Percentiles rank a stretch among this genome's conserved stretches.
Evolutionary conservation across 768 basidiomycete species (phyloP).

Genomic region (Cyathus striatus): DNA sequence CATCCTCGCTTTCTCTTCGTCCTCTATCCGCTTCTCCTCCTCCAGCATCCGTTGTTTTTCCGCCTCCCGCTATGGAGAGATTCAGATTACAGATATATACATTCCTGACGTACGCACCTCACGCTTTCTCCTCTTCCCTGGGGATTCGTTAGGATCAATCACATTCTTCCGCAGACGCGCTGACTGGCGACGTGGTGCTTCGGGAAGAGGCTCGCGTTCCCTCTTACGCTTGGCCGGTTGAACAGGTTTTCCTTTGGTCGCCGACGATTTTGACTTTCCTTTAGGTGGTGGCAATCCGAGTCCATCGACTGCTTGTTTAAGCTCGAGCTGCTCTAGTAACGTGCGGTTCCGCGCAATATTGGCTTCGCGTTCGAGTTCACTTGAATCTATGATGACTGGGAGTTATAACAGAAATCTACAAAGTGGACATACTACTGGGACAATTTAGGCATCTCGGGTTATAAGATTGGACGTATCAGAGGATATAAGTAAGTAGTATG

Average conservation of each 20-base stretch:
- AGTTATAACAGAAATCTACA: too few relatives aligned
- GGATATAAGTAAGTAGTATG: too few relatives aligned
- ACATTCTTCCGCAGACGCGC: constrained; percentile 48
- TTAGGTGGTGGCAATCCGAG: constrained; percentile 41
- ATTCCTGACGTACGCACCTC: constrained; percentile 37
- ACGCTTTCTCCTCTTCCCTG: constrained; percentile 58
- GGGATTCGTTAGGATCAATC: constrained; percentile 59
- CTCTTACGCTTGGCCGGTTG: constrained; percentile 52
- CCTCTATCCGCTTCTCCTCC: constrained; percentile 56
- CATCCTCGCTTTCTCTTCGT: constrained; percentile 55
- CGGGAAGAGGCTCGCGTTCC: constrained; percentile 25
- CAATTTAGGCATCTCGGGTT: constrained; percentile 36
- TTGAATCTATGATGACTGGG: too few relatives aligned
- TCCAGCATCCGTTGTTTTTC: constrained; percentile 45
- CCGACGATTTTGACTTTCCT: constrained; percentile 27
- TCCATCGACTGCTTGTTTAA: constrained; percentile 48
- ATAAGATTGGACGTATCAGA: too few relatives aligned
- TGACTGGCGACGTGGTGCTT: constrained; percentile 61
- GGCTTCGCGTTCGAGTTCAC: constrained; percentile 70
- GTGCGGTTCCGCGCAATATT: constrained; percentile 81
- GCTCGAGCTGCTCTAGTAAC: constrained; percentile 65
- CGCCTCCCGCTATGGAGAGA: constrained; percentile 36
- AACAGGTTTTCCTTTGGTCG: constrained; percentile 54
- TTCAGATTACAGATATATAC: neutral
- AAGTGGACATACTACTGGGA: constrained; percentile 51